Conservation (phyloP, 768 basidiomycete genomes). For the Macrolepiota fuliginosa region DNA sequence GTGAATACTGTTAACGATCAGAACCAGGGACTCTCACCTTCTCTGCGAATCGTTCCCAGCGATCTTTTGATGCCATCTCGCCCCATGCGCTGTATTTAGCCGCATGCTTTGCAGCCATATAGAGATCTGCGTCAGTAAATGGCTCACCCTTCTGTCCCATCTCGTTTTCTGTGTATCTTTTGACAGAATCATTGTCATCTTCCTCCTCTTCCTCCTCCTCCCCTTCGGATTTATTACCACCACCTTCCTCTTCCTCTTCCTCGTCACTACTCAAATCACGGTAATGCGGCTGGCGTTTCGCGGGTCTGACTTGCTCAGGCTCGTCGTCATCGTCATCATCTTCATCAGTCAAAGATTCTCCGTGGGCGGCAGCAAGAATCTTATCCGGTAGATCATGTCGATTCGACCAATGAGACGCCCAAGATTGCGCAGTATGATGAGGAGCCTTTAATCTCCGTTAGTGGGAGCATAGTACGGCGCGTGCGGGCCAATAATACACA, state of each 20-base stretch:
- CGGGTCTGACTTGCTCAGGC: constrained; percentile 12
- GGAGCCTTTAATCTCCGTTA: constrained; percentile 45
- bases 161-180: constrained; percentile 35
- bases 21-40: constrained; percentile 33
- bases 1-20: background rate
- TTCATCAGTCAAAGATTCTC: constrained; percentile 24
- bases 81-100: constrained; percentile 47
- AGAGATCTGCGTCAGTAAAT: constrained; percentile 62
- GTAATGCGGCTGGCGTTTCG: constrained; percentile 17
- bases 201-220: constrained; percentile 26
- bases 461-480: background rate
- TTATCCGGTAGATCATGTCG: constrained; percentile 68
- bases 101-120: constrained; percentile 58
- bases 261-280: constrained; percentile 26
- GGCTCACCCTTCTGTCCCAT: constrained; percentile 53
- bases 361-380: constrained; percentile 46
- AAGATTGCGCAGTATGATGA: constrained; percentile 60
- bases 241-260: constrained; percentile 21
- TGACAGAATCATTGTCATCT: constrained; percentile 35
- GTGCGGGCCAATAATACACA: constrained; percentile 20
- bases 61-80: constrained; percentile 36
- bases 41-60: constrained; percentile 54
- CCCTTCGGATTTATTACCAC: constrained; percentile 22
- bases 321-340: constrained; percentile 23
- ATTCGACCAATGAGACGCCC: constrained; percentile 67